Conservation (phyloP, 2,329 filamentous ascomycete genomes). For the Hypomyces perniciosus region DNA sequence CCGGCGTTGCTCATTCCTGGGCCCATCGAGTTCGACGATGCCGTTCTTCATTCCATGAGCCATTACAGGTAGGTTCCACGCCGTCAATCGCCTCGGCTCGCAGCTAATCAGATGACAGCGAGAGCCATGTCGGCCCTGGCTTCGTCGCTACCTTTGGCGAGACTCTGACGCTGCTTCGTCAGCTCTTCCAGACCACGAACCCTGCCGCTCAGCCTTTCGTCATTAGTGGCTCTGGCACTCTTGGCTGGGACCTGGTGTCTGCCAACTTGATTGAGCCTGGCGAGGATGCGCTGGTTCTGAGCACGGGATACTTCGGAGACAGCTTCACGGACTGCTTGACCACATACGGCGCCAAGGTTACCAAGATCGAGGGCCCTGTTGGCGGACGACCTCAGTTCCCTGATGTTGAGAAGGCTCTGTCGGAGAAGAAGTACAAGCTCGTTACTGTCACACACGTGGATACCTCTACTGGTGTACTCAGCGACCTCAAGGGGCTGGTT, state of each 20-base stretch:
- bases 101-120: slow-evolving; percentile 44
- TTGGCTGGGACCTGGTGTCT: slow-evolving; percentile 96
- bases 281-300: slow-evolving; percentile 86
- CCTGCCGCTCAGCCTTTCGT: slow-evolving; percentile 83
- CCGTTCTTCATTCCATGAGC: slow-evolving; percentile 87
- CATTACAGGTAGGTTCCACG: slow-evolving; percentile 66
- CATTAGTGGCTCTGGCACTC: slow-evolving; percentile 87
- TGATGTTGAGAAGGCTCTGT: slow-evolving; percentile 82
- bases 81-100: slow-evolving; percentile 2
- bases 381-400: slow-evolving; percentile 80
- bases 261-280: slow-evolving; percentile 85
- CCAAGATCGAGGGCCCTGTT: slow-evolving; percentile 82
- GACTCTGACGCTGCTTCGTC: slow-evolving; percentile 77
- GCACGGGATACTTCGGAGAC: slow-evolving; percentile 96
- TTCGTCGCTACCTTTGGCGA: slow-evolving; percentile 93
- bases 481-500: slow-evolving; percentile 77
- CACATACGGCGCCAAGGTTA: slow-evolving; percentile 85
- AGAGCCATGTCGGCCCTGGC: slow-evolving; percentile 84
- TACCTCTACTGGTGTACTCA: slow-evolving; percentile 92
- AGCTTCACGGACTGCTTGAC: slow-evolving; percentile 88
- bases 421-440: slow-evolving; percentile 88
- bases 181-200: slow-evolving; percentile 88
- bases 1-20: slow-evolving; percentile 87
- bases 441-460: slow-evolving; percentile 96
- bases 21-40: slow-evolving; percentile 98